Evolutionary conservation across 1,139 yeast species (phyloP), one percentile per base, ranked within the genome.

Genomic region (Yamadazyma taylorii): DNA sequence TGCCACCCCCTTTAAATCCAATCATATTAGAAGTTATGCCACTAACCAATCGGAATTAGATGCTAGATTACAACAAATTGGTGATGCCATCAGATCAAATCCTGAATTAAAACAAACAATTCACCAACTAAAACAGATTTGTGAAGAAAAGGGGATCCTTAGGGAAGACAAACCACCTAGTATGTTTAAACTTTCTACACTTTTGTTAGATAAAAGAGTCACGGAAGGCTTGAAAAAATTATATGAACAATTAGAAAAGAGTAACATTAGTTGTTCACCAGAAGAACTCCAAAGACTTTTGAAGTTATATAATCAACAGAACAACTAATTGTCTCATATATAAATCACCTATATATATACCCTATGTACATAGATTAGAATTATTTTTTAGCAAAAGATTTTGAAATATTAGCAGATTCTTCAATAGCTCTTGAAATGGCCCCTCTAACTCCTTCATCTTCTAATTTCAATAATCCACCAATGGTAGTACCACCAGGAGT

Each of bases 401-500:
- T 77, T 23, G 97, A 94, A 40, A 90, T 85, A 42, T 75, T 75
- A 14, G 97, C 87, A 27, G 97, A 92, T 56, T 89, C 95, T 58
- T 86, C 92, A 17, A 92, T 85, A 33, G 95, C 96, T 51, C 89
- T 75, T 34, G 95, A 81, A 52, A 92, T 84, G 16, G 89, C 89
- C 34, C 89, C 78, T 66, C 96, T 81, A 33, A 92, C 86, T 32
- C 90, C 95, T 36, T 81, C 81, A 51, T 89, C 96, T 65, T 92
- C 99, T 84, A 94, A 79, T 51, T 81, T 87, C 61, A 90, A 75
- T 45, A 94, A 70, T 0, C 99, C 99, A 4, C 96, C 96, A 58
- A 94, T 92, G 7, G 99, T 92, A 37, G 97, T 90, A 26, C 99
- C 99, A 24, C 95, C 98, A 13, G 99, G 99, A 0, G 99, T 92